Evolutionary conservation across 768 basidiomycete genomes (phyloP).

Genomic region (Favolaschia claudopus): DNA sequence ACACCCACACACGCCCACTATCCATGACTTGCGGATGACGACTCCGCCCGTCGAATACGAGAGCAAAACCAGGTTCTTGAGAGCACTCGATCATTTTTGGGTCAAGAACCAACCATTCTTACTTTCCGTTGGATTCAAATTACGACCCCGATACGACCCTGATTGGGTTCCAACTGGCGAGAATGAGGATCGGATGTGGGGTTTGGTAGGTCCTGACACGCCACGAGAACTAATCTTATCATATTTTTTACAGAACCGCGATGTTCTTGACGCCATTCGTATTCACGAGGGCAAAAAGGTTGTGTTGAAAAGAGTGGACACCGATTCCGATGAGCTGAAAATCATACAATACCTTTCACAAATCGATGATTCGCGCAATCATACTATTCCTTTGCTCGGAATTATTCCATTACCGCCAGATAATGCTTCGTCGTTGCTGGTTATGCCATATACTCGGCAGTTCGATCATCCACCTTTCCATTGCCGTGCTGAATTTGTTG

Average conservation of each 20-base stretch:
- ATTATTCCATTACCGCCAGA: slow-evolving; percentile 1
- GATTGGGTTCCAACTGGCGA: slow-evolving; percentile 10
- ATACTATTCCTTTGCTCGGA: not conserved
- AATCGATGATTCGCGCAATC: slow-evolving; percentile 8
- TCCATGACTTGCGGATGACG: no score
- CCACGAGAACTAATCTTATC: not conserved
- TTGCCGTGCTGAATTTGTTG: slow-evolving; percentile 19
- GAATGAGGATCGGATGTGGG: not conserved
- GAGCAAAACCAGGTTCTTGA: no score
- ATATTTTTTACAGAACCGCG: not conserved
- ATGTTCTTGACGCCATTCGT: slow-evolving; percentile 13
- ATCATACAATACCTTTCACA: not conserved
- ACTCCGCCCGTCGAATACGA: no score
- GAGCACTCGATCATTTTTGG: slow-evolving; percentile 21
- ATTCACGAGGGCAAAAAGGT: slow-evolving; percentile 11
- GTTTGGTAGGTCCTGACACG: not conserved
- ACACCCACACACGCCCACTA: no score
- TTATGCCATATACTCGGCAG: slow-evolving; percentile 12
- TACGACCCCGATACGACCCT: slow-evolving; percentile 20
- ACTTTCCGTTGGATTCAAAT: slow-evolving; percentile 6
- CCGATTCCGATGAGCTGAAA: not conserved
- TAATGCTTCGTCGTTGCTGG: not conserved
- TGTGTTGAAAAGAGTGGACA: slow-evolving; percentile 3
- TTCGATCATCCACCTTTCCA: slow-evolving; percentile 23
- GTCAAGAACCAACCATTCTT: slow-evolving; percentile 11